Evolutionary conservation across 441 rosid species (phyloP), one percentile per base, ranked within the genome.

Genomic region (Corymbia calophylla): DNA sequence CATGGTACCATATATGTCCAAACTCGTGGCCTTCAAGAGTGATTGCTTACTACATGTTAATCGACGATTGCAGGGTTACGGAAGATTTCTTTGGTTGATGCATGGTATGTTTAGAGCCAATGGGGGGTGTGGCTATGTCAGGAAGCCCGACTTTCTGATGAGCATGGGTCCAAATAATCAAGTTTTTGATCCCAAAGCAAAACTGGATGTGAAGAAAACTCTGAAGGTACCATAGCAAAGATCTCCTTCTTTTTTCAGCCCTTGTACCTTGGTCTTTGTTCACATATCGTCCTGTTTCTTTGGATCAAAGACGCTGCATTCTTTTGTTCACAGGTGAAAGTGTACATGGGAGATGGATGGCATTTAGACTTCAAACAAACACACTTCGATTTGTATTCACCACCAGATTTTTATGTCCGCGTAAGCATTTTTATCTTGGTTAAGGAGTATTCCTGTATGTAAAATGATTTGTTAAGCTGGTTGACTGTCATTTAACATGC

Each of bases 261-360:
- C 19, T 19, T 53, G 27, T n/a, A 29, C 27, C 51, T 77, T 62
- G 17, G 29, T 35, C 68, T 54, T 14, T 54, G 31, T 55, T n/a
- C 16, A 27, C 56, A 27, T 25, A 39, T 91, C 73, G 23, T 87
- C 35, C 32, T 88, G 48, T 47, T 64, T 55, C 87, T 44, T 68
- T 53, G n/a, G 82, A 49, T 47, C 27, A 81, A 86, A 53, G 44
- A 55, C 23, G 13, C 47, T 35, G 7, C 31, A 32, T 29, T 66
- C 77, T 62, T 31, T 90, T 82, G 21, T 66, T 90, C 51, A 62
- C 70, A 97, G 99, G 97, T 97, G 51, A 96, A 94, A 90, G 90
- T 97, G 89, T 96, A 92, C 56, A 96, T 96, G 98, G 99, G 99
- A 70, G 98, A 97, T 93, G 98, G 99, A 87, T 97, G 99, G 99